These are phyloP conservation scores for Amanita inopinata DNA, from an alignment of 768 basidiomycete genomes.

Conservation along the genomic window DNA sequence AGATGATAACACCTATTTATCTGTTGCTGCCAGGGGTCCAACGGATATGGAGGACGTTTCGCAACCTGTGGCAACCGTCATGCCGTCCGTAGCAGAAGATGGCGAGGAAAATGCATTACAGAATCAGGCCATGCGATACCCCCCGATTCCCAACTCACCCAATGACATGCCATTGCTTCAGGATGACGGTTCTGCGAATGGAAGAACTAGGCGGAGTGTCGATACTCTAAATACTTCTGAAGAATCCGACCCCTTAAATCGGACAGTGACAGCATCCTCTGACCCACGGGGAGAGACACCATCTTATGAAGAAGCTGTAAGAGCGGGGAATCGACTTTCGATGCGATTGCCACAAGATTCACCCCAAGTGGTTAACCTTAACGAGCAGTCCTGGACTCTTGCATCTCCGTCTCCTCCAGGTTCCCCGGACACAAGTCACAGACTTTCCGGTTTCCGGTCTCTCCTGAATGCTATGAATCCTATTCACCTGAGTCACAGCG, in stretches of 20 bases:
- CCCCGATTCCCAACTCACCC: slow-evolving; percentile 29
- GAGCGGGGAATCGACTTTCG: slow-evolving; percentile 7
- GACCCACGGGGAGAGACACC: slow-evolving; percentile 53
- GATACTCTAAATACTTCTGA: slow-evolving; percentile 23
- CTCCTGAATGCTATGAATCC: slow-evolving; percentile 20
- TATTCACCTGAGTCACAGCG: slow-evolving; percentile 25
- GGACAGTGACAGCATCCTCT: slow-evolving; percentile 15
- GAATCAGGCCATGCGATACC: slow-evolving; percentile 25
- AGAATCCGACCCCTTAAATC: slow-evolving; percentile 21
- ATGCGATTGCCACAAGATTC: slow-evolving; percentile 8
- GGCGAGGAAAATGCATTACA: slow-evolving; percentile 18
- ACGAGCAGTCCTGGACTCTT: slow-evolving; percentile 12
- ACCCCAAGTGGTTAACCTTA: slow-evolving; percentile 2
- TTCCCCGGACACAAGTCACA: slow-evolving; percentile 15
- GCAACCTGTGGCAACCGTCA: slow-evolving; percentile 30
- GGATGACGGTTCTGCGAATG: slow-evolving; percentile 18
- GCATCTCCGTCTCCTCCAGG: slow-evolving; percentile 11
- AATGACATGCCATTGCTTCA: slow-evolving; percentile 34
- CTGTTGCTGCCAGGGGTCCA: slow-evolving; percentile 28
- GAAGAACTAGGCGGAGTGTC: slow-evolving; percentile 17
- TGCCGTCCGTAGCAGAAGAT: slow-evolving; percentile 29
- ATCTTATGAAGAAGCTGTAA: slow-evolving; percentile 52
- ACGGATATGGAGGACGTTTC: slow-evolving; percentile 46
- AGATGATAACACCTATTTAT: not conserved
- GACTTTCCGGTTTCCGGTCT: slow-evolving; percentile 40